These are phyloP conservation scores for Coleophoma crateriformis DNA, from an alignment of 2,329 filamentous ascomycete genomes.

Conservation along the genomic window DNA sequence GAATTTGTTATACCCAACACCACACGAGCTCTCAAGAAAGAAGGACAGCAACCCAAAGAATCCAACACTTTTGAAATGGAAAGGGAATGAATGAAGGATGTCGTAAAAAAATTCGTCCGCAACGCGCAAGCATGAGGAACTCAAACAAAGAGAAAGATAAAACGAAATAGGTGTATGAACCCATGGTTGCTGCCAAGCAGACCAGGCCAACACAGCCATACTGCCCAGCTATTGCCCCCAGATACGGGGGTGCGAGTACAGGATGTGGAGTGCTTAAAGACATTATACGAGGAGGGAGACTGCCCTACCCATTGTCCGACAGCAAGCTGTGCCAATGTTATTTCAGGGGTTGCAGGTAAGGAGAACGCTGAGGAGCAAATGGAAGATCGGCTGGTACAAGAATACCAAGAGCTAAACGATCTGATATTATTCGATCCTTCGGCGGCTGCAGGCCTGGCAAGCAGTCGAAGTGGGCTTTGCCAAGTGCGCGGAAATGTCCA, in stretches of 20 bases:
- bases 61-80: neutral
- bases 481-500: neutral
- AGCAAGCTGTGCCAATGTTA: too few species aligned
- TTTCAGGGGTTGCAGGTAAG: neutral
- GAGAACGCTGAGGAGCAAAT: neutral
- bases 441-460: neutral
- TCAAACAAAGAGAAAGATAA: neutral
- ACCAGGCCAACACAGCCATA: neutral
- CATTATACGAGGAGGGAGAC: too few species aligned
- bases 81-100: neutral
- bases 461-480: neutral
- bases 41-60: neutral
- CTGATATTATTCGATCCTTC: neutral
- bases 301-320: too few species aligned
- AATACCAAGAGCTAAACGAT: conserved; percentile 1
- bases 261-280: too few species aligned
- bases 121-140: neutral
- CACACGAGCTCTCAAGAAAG: neutral
- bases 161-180: neutral
- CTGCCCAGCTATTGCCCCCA: neutral
- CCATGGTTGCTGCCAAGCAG: neutral
- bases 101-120: too few species aligned
- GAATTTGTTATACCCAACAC: neutral
- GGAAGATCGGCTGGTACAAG: neutral
- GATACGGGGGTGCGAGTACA: neutral